These are phyloP conservation scores for Talaromyces sp. DNA, from an alignment of 2,329 filamentous ascomycete genomes.

Conservation along the genomic window DNA sequence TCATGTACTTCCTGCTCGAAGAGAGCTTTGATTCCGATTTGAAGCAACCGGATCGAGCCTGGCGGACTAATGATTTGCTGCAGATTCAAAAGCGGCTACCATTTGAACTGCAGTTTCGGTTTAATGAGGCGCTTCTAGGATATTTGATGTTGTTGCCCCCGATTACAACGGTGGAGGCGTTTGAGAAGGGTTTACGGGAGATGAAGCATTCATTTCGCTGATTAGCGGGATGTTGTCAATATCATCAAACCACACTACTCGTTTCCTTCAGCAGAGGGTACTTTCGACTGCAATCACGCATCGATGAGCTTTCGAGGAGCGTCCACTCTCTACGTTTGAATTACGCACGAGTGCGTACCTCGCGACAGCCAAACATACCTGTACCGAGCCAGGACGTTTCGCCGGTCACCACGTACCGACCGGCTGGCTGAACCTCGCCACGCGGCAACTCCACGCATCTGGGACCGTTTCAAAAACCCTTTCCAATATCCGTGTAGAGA, in stretches of 20 bases:
- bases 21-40: conserved; percentile 36
- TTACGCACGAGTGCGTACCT: neutral
- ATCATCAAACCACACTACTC: too few relatives aligned
- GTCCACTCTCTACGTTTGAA: neutral
- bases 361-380: neutral
- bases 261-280: too few relatives aligned
- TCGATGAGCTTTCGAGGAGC: neutral
- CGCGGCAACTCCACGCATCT: neutral
- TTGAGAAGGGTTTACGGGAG: conserved; percentile 32
- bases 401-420: neutral
- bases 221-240: neutral
- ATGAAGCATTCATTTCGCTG: conserved; percentile 2
- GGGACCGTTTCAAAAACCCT: neutral
- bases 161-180: conserved; percentile 32
- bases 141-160: conserved; percentile 34
- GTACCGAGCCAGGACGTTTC: neutral
- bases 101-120: conserved; percentile 37
- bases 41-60: conserved; percentile 35
- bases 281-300: neutral
- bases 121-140: conserved; percentile 39
- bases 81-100: conserved; percentile 35
- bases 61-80: conserved; percentile 38
- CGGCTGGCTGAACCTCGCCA: neutral
- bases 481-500: neutral
- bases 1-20: conserved; percentile 40